These are phyloP conservation scores for Camelina laxa DNA, from an alignment of 345 rosid genomes.

Conservation along the genomic window DNA sequence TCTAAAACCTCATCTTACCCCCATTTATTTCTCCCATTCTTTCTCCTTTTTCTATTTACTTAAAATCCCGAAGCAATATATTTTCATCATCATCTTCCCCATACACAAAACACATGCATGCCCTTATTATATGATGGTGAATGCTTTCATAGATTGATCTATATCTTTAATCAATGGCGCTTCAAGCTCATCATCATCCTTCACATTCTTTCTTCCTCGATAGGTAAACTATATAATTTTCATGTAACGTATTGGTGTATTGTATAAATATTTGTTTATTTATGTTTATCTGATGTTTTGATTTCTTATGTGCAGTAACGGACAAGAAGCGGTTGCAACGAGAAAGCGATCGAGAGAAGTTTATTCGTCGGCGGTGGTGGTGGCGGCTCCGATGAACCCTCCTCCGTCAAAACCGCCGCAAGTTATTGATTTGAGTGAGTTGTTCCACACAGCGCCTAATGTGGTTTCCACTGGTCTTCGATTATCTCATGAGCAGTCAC, in stretches of 20 bases:
- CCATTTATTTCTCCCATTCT: constrained; percentile 27
- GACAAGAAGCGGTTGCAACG: constrained; percentile 54
- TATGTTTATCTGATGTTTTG: constrained; percentile 36
- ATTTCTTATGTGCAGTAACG: constrained; percentile 51
- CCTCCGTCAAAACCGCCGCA: constrained; percentile 3
- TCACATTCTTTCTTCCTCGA: not conserved
- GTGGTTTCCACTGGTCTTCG: constrained; percentile 59
- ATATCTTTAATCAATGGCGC: not conserved
- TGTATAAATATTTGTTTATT: not conserved
- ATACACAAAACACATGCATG: not conserved
- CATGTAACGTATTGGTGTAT: not conserved
- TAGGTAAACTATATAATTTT: not conserved
- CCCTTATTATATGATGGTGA: not conserved
- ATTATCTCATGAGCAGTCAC: constrained; percentile 43
- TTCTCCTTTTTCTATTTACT: not conserved
- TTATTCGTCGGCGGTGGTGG: constrained; percentile 8
- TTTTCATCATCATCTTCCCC: not conserved
- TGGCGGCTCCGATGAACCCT: constrained; percentile 33
- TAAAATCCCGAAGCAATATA: not conserved
- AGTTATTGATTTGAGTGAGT: not conserved
- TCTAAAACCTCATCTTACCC: constrained; percentile 12
- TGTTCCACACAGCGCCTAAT: constrained; percentile 30
- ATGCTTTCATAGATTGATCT: not conserved
- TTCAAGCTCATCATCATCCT: constrained; percentile 11
- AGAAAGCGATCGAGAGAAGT: constrained; percentile 68